phyloP scores from a whole-genome alignment of 495 filamentous ascomycete genomes.

The Penicillium paxilli region DNA sequence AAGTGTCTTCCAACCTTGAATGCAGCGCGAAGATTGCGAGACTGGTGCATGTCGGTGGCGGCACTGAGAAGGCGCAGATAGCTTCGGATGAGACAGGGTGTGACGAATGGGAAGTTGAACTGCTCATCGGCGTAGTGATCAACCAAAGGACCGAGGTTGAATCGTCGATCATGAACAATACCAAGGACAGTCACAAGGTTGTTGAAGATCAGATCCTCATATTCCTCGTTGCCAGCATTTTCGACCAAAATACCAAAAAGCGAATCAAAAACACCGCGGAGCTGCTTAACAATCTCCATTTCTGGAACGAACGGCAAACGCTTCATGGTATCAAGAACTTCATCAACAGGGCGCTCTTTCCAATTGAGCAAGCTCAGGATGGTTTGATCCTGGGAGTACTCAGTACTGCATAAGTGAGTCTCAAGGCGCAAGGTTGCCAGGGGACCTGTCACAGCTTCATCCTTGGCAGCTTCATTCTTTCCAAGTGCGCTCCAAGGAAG shows the following conservation, averaged over 20 bases:
- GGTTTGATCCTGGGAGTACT: constrained; percentile 90
- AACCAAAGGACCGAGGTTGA: constrained; percentile 85
- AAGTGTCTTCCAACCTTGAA: constrained; percentile 94
- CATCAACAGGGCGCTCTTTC: constrained; percentile 69
- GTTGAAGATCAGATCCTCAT: constrained; percentile 90
- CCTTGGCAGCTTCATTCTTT: constrained; percentile 65
- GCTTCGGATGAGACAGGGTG: constrained; percentile 84
- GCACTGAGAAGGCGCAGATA: constrained; percentile 80
- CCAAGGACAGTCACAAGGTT: constrained; percentile 86
- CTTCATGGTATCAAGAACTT: constrained; percentile 72
- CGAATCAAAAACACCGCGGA: constrained; percentile 86
- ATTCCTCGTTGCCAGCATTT: constrained; percentile 83
- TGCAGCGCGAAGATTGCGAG: constrained; percentile 81
- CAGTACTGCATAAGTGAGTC: constrained; percentile 92
- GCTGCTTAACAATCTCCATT: constrained; percentile 93
- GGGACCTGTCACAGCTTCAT: constrained; percentile 73
- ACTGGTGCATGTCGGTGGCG: constrained; percentile 74
- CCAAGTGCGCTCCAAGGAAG: constrained; percentile 74
- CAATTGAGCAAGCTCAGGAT: constrained; percentile 83
- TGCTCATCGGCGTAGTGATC: constrained; percentile 86
- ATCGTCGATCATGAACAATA: constrained; percentile 91
- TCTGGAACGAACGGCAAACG: constrained; percentile 91
- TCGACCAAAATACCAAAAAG: constrained; percentile 90
- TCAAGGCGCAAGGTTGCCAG: constrained; percentile 73
- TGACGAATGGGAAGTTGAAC: constrained; percentile 93